These are phyloP conservation scores for Didymella pomorum DNA, from an alignment of 2,329 filamentous ascomycete genomes.

Conservation along the genomic window DNA sequence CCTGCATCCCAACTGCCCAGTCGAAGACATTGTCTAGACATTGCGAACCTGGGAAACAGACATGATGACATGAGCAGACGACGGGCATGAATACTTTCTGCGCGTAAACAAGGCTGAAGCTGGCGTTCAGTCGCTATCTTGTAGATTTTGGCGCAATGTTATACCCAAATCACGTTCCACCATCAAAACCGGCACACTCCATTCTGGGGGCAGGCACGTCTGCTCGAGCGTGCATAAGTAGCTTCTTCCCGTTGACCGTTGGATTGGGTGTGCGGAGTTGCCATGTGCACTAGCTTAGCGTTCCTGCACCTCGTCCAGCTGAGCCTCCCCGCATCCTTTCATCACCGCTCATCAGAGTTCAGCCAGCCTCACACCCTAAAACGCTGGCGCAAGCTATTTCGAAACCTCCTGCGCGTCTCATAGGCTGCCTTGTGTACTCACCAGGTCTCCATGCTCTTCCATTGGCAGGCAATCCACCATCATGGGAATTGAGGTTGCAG, in stretches of 20 bases:
- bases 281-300: conserved; percentile 4
- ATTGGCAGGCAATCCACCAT: too few species aligned
- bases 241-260: not conserved
- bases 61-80: conserved; percentile 3
- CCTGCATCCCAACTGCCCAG: conserved; percentile 89
- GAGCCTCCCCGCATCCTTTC: not conserved
- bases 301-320: conserved; percentile 13
- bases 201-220: not conserved
- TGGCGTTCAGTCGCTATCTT: conserved; percentile 7
- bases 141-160: conserved; percentile 18
- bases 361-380: conserved; percentile 5
- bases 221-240: conserved; percentile 2
- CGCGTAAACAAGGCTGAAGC: not conserved
- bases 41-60: too few species aligned
- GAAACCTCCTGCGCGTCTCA: not conserved
- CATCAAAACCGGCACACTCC: not conserved
- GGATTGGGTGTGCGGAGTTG: not conserved
- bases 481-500: not conserved
- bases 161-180: conserved; percentile 15
- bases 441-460: not conserved
- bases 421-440: not conserved
- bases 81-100: conserved; percentile 4
- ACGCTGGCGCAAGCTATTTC: not conserved
- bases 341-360: conserved; percentile 3
- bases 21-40: conserved; percentile 64